Base-by-base conservation (phyloP, 306 rosid genomes). In the Cicer yamashitae region DNA sequence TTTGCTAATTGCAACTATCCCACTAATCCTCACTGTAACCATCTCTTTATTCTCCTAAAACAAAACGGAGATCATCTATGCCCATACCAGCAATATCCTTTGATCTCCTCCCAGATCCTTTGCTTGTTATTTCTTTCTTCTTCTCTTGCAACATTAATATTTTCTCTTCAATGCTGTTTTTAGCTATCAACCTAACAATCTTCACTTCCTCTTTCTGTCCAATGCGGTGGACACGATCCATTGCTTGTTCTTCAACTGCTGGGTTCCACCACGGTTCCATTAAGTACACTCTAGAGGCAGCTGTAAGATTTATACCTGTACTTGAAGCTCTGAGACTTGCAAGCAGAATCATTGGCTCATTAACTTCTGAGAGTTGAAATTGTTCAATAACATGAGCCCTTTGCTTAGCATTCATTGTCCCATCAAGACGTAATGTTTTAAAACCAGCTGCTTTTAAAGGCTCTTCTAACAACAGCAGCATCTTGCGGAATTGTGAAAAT, bases 221-320 rank as follows among this genome's bases (percentile, higher is more conserved):
- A 7, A 93, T 88, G 72, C 97, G 88, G 80, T 91, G 97, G 38
- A 89, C 86, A 3, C 96, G 91, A 61, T 91, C 96, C 91, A 91
- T 93, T 25, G 97, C 96, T 15, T 91, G 98, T 72, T 89, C 96
- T 82, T 93, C 98, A n/a, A 91, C 88, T 3, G 90, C 96, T 1
- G 92, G 91, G 71, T 93, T 89, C 98, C 96, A 93, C 98, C 98
- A 93, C 8, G 98, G 98, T 82, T 93, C 98, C 79, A 91, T 83
- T 39, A 91, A 81, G 85, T 89, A 93, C 14, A 93, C 89, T 56
- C 85, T 85, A 12, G 96, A 85, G 30, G 98, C 96, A 7, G 96
- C 88, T 1, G 96, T 86, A 0, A 93, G 91, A 74, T 93, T 89
- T 78, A 93, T 89, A 7, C 96, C 96, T 11, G 93, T 69, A 66